These are phyloP conservation scores for Cystobasidium slooffiae DNA, from an alignment of 1,284 basidiomycete genomes.

Conservation along the genomic window DNA sequence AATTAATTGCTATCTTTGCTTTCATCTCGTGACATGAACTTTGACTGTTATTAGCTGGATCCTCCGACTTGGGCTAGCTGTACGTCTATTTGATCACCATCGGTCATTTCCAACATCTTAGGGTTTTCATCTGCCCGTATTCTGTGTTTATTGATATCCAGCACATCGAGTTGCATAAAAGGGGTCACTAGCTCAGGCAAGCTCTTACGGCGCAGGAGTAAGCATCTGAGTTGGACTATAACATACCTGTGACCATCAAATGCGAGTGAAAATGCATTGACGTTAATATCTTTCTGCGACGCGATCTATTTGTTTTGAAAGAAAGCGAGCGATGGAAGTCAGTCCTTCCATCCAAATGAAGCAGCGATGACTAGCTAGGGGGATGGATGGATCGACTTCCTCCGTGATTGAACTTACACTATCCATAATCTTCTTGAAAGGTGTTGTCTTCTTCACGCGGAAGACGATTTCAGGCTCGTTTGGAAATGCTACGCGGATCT, in stretches of 20 bases:
- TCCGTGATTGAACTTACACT: not conserved
- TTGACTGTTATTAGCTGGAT: not conserved
- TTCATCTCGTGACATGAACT: too few species aligned
- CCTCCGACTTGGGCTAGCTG: slow-evolving; percentile 40
- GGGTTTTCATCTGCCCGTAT: slow-evolving; percentile 29
- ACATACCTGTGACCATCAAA: slow-evolving; percentile 35
- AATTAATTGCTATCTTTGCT: too few species aligned
- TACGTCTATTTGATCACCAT: slow-evolving; percentile 42
- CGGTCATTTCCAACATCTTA: slow-evolving; percentile 36
- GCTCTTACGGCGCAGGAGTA: not conserved
- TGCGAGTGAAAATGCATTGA: slow-evolving; percentile 26
- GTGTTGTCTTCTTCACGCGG: slow-evolving; percentile 34
- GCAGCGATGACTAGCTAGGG: not conserved
- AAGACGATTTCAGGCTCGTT: slow-evolving; percentile 20
- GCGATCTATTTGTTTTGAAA: slow-evolving; percentile 18
- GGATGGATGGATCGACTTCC: too few species aligned
- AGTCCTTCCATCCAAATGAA: not conserved
- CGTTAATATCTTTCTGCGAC: slow-evolving; percentile 26
- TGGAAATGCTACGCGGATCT: slow-evolving; percentile 34
- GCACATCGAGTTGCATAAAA: not conserved
- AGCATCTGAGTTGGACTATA: not conserved
- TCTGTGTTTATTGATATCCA: not conserved
- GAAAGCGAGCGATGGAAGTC: not conserved
- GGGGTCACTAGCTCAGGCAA: not conserved
- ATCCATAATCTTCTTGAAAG: slow-evolving; percentile 36